Percentiles rank a stretch among this genome's conserved stretches.
Conservation (phyloP, 306 rosid genomes). For the Ziziphus jujuba region DNA sequence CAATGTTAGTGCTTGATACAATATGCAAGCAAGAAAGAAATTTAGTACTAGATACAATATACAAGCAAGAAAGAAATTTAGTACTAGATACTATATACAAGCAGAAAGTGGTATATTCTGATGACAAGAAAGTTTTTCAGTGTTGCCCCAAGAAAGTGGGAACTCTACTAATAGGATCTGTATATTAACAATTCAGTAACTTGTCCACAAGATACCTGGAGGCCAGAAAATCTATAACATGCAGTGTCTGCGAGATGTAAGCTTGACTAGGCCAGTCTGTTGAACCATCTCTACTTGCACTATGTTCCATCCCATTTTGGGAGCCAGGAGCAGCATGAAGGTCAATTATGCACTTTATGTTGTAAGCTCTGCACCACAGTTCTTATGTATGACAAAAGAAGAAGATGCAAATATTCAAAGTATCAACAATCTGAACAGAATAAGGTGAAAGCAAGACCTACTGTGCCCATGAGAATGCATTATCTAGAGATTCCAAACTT, state of each 20-base stretch:
- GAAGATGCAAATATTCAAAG: conserved; percentile 18
- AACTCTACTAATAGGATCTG: neutral
- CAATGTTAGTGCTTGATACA: no score
- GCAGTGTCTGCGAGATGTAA: conserved; percentile 61
- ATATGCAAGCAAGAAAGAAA: neutral
- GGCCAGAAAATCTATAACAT: conserved; percentile 74
- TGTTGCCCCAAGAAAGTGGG: neutral
- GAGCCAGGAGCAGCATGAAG: conserved; percentile 95
- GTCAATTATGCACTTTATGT: conserved; percentile 84
- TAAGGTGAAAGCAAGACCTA: conserved; percentile 47
- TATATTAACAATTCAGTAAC: conserved; percentile 2
- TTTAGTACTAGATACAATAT: no score
- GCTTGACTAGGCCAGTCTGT: conserved; percentile 65
- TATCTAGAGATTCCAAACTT: conserved; percentile 81
- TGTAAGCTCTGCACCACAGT: conserved; percentile 58
- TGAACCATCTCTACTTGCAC: conserved; percentile 88
- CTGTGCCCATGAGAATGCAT: conserved; percentile 97
- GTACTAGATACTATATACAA: no score
- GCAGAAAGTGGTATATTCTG: no score
- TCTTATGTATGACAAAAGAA: conserved; percentile 20
- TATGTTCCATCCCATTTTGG: conserved; percentile 93
- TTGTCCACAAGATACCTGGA: conserved; percentile 53
- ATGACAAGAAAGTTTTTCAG: no score
- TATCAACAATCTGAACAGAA: conserved; percentile 19
- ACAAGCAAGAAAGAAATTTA: neutral